A percentile compares a stretch with the other conserved stretches of the same genome.
Conservation (phyloP, 139 green algal species). For the Klebsormidium nitens region DNA sequence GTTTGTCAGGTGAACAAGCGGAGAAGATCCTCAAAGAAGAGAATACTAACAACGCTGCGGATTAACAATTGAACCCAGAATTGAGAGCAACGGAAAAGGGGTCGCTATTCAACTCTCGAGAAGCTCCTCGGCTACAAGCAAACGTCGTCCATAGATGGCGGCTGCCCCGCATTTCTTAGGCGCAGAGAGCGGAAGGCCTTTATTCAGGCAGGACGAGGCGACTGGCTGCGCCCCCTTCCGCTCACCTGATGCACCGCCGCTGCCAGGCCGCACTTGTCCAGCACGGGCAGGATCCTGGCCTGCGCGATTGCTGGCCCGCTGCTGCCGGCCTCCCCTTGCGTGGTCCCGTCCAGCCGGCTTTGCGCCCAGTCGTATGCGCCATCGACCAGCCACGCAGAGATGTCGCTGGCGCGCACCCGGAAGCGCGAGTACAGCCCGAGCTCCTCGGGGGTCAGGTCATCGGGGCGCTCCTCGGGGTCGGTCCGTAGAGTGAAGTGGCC, state of each 20-base stretch:
- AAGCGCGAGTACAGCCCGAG: conserved; percentile 79
- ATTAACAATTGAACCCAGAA: conserved; percentile 22
- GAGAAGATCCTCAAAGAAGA: too few species aligned
- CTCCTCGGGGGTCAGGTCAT: conserved; percentile 8
- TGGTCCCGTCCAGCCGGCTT: too few species aligned
- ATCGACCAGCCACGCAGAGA: conserved; percentile 31
- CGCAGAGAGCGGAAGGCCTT: too few species aligned
- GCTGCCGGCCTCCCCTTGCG: neutral
- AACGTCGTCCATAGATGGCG: too few species aligned
- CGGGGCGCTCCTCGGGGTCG: conserved; percentile 6
- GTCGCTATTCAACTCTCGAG: too few species aligned
- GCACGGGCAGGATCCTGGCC: conserved; percentile 48
- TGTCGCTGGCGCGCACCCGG: conserved; percentile 31
- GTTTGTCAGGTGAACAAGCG: too few species aligned
- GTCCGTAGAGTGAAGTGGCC: conserved; percentile 40
- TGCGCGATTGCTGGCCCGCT: neutral
- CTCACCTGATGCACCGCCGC: too few species aligned
- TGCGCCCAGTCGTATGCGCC: conserved; percentile 23
- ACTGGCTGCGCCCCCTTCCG: too few species aligned
- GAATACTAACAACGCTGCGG: conserved; percentile 2
- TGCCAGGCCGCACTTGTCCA: conserved; percentile 56
- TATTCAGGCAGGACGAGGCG: too few species aligned
- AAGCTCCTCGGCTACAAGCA: too few species aligned
- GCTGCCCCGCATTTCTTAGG: too few species aligned
- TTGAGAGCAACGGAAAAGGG: neutral